A percentile compares a stretch with the other conserved stretches of the same genome.
Conservation (phyloP, 192 early-diverging fungal genomes). For the Martensiomyces pterosporus region DNA sequence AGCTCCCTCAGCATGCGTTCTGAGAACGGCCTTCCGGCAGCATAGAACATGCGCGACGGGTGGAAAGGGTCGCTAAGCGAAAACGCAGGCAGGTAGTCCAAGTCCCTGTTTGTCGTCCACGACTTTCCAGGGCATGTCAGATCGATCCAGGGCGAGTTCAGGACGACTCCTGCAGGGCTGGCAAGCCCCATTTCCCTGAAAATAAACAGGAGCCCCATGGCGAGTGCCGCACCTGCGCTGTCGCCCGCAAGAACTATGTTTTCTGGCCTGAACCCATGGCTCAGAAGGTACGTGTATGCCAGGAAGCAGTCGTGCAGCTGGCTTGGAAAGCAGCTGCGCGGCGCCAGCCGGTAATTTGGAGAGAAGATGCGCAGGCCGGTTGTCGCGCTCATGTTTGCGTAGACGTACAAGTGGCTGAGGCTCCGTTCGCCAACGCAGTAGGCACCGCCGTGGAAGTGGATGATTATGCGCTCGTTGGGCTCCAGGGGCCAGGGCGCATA, state of each 20-base stretch:
- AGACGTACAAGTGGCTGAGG: conserved; percentile 35
- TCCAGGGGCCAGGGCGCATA: conserved; percentile 13
- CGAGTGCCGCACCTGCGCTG: conserved; percentile 44
- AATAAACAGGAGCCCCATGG: conserved; percentile 18
- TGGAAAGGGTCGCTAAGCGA: conserved; percentile 31
- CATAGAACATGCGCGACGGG: conserved; percentile 44
- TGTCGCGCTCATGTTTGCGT: conserved; percentile 21
- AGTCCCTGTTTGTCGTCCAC: conserved; percentile 19
- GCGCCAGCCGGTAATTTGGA: conserved; percentile 42
- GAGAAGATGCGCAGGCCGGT: conserved; percentile 40
- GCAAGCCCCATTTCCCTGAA: conserved; percentile 20
- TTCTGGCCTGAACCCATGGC: conserved; percentile 28
- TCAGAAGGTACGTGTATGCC: conserved; percentile 66
- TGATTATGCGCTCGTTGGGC: conserved; percentile 20
- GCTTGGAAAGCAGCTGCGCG: conserved; percentile 37
- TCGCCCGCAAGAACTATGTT: conserved; percentile 42
- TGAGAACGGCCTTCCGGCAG: conserved; percentile 15
- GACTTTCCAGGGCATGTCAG: conserved; percentile 32
- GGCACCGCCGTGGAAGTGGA: conserved; percentile 47
- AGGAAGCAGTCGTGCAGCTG: conserved; percentile 78
- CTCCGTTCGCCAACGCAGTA: conserved; percentile 49
- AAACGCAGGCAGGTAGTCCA: conserved; percentile 30
- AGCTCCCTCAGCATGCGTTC: conserved; percentile 27
- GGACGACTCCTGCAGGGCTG: conserved; percentile 8
- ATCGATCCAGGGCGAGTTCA: conserved; percentile 48